Percentiles rank a stretch among this genome's conserved stretches.
phyloP scores from a whole-genome alignment of 768 basidiomycete genomes.

The Suillus luteus region DNA sequence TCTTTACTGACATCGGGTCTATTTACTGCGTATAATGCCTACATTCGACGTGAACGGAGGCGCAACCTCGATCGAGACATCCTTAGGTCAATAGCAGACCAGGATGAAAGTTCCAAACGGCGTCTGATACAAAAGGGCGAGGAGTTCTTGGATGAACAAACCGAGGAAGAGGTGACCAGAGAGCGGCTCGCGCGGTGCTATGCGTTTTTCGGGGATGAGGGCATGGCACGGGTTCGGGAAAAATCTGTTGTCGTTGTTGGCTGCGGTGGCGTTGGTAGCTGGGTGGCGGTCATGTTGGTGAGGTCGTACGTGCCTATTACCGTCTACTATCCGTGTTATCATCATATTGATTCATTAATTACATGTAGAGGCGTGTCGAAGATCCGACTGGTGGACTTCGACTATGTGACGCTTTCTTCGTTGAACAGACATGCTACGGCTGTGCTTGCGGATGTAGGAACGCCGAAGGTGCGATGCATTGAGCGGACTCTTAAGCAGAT shows the following conservation, averaged over 20 bases:
- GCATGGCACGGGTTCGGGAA: constrained; percentile 75
- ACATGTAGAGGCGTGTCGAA: constrained; percentile 65
- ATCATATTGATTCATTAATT: constrained; percentile 2
- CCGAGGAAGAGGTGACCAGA: constrained; percentile 78
- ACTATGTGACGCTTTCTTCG: constrained; percentile 93
- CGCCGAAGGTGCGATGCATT: constrained; percentile 84
- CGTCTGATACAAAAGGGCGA: background rate
- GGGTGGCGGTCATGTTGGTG: constrained; percentile 92
- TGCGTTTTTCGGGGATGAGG: constrained; percentile 89
- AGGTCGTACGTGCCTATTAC: constrained; percentile 65
- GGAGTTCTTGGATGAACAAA: background rate
- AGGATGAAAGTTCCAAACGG: constrained; percentile 5
- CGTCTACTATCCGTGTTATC: background rate
- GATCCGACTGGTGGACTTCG: constrained; percentile 89
- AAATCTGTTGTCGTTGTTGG: constrained; percentile 87
- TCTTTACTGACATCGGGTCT: constrained; percentile 61
- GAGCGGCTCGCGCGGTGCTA: constrained; percentile 95
- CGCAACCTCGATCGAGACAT: constrained; percentile 60
- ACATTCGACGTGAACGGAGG: constrained; percentile 49
- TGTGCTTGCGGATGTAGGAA: constrained; percentile 85
- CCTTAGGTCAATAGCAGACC: constrained; percentile 47
- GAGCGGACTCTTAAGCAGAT: constrained; percentile 69
- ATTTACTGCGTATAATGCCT: constrained; percentile 58
- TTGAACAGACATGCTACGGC: constrained; percentile 96
- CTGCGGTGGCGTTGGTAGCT: constrained; percentile 96